Evolutionary conservation across 805 yeast genomes (phyloP).

Genomic region (Candida verbasci): DNA sequence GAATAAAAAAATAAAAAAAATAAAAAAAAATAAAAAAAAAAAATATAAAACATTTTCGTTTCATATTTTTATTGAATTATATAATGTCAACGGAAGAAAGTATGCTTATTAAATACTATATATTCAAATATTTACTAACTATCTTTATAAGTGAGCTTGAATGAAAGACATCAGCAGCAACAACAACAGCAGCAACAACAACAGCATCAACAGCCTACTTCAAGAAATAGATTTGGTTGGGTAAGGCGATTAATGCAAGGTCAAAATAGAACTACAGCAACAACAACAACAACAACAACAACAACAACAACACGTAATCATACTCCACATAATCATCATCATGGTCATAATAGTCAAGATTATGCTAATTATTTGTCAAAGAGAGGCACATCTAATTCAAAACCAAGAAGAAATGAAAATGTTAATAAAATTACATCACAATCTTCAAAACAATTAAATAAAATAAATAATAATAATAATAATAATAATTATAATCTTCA

Average conservation of each 20-base stretch:
- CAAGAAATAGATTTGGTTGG: slow-evolving; percentile 33
- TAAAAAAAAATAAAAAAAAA: no score
- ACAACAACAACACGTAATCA: background rate
- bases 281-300: background rate
- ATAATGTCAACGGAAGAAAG: slow-evolving; percentile 8
- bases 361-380: background rate
- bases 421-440: background rate
- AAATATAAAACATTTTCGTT: no score
- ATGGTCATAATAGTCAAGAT: background rate
- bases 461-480: background rate
- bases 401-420: background rate
- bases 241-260: slow-evolving; percentile 35
- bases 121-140: background rate
- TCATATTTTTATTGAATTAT: no score
- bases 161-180: slow-evolving; percentile 27
- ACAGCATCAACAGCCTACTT: no score
- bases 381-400: background rate
- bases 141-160: slow-evolving; percentile 1
- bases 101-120: slow-evolving; percentile 4
- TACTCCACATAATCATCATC: background rate
- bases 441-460: background rate
- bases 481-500: no score
- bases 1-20: no score
- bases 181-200: no score
- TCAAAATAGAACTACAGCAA: slow-evolving; percentile 5